These are phyloP conservation scores for Talaromyces sp. DNA, from an alignment of 2,329 filamentous ascomycete genomes.

Conservation along the genomic window DNA sequence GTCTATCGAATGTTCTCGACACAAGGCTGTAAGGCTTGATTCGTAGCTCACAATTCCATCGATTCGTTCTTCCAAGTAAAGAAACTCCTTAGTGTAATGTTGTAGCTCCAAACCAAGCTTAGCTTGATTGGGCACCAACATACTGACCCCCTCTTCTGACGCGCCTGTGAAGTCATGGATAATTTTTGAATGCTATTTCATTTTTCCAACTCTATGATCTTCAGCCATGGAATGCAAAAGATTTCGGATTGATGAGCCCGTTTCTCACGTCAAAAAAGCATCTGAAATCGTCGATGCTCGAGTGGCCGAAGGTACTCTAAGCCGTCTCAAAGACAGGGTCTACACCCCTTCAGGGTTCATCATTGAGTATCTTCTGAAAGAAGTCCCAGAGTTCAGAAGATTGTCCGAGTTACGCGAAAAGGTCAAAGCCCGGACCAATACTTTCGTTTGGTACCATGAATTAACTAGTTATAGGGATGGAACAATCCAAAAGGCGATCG, in stretches of 20 bases:
- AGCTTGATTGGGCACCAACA: neutral
- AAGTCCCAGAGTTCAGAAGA: slow-evolving; percentile 1
- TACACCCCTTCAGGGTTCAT: neutral
- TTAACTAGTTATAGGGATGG: neutral
- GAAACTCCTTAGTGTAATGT: neutral
- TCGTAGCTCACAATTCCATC: slow-evolving; percentile 4
- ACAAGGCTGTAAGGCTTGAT: neutral
- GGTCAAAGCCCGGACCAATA: neutral
- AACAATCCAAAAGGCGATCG: neutral
- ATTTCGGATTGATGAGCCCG: neutral
- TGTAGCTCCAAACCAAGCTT: neutral
- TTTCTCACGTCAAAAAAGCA: no score
- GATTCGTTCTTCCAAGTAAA: neutral
- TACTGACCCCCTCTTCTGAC: neutral
- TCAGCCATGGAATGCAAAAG: neutral
- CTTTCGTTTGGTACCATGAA: neutral
- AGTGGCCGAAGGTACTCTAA: no score
- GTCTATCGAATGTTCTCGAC: neutral
- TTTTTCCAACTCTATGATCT: neutral
- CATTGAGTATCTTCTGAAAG: neutral
- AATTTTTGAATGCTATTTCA: neutral
- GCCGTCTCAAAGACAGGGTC: neutral
- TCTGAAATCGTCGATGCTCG: no score
- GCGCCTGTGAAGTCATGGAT: neutral
- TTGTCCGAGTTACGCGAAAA: neutral